phyloP scores from a whole-genome alignment of 1,284 basidiomycete species.

The Irpex sp. region DNA sequence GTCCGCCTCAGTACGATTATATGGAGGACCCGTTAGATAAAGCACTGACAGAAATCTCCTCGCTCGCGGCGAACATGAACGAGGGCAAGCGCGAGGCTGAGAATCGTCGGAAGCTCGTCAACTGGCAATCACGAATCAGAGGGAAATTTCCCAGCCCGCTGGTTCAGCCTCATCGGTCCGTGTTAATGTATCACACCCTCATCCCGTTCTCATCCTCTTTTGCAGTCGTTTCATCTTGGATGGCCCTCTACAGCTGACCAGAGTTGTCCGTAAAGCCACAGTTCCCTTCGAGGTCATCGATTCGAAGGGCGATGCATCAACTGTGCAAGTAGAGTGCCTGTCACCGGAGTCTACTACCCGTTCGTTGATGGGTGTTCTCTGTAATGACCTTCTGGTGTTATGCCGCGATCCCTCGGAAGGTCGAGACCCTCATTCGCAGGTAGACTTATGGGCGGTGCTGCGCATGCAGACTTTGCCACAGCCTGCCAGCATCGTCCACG shows the following conservation, averaged over 20 bases:
- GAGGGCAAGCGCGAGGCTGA: slow-evolving; percentile 95
- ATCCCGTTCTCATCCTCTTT: not conserved
- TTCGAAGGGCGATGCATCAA: slow-evolving; percentile 70
- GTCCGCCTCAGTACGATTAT: slow-evolving; percentile 70
- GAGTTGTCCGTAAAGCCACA: slow-evolving; percentile 86
- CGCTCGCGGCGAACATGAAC: slow-evolving; percentile 91
- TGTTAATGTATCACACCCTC: not conserved
- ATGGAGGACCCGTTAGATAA: slow-evolving; percentile 82
- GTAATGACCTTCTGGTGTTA: slow-evolving; percentile 90
- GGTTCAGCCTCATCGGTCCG: slow-evolving; percentile 89
- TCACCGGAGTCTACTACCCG: slow-evolving; percentile 78
- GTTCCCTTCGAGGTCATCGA: slow-evolving; percentile 83
- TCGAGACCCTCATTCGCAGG: slow-evolving; percentile 63
- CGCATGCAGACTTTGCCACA: slow-evolving; percentile 88
- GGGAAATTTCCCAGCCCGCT: slow-evolving; percentile 93
- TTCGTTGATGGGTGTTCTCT: slow-evolving; percentile 75
- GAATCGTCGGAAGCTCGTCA: slow-evolving; percentile 82
- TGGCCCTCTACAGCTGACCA: slow-evolving; percentile 76
- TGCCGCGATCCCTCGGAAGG: slow-evolving; percentile 80
- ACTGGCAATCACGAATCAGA: slow-evolving; percentile 90
- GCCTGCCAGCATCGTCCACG: slow-evolving; percentile 87
- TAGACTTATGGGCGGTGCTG: slow-evolving; percentile 91
- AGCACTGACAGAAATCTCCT: slow-evolving; percentile 82
- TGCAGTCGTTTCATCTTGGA: slow-evolving; percentile 83
- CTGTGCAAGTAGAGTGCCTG: slow-evolving; percentile 86